phyloP scores from a whole-genome alignment of 1,284 basidiomycete genomes.

The Irpex rosettiformis region DNA sequence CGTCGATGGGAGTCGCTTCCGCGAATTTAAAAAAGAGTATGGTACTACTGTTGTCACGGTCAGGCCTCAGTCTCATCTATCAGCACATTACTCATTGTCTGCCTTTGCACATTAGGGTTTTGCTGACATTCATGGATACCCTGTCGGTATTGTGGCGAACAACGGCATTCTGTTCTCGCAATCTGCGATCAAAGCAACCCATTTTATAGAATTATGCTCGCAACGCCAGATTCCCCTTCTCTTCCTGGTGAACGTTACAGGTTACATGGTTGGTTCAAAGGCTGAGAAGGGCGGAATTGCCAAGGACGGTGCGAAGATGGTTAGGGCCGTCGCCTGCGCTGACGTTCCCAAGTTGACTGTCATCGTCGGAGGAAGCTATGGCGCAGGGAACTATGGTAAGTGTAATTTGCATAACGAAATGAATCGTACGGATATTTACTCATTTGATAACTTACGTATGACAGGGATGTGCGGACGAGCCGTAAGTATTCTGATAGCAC shows the following conservation, averaged over 20 bases:
- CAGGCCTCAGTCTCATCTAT: conserved; percentile 23
- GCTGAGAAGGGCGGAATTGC: conserved; percentile 95
- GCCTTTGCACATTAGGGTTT: conserved; percentile 62
- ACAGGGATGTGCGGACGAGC: conserved; percentile 86
- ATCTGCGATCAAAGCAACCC: conserved; percentile 90
- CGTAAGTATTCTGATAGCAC: conserved; percentile 41
- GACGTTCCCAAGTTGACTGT: conserved; percentile 95
- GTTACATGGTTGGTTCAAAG: conserved; percentile 94
- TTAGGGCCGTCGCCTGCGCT: conserved; percentile 91
- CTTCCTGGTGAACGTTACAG: conserved; percentile 93
- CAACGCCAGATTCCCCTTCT: conserved; percentile 88
- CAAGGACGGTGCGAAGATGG: conserved; percentile 98
- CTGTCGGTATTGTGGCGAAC: conserved; percentile 89
- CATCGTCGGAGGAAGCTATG: conserved; percentile 92
- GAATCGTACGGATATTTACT: background rate
- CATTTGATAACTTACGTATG: background rate
- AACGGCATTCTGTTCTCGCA: conserved; percentile 94
- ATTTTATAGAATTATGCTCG: conserved; percentile 93
- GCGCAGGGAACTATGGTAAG: conserved; percentile 91
- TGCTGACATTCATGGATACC: conserved; percentile 85
- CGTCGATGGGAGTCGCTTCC: conserved; percentile 88
- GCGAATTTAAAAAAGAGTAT: conserved; percentile 96
- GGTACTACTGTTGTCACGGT: conserved; percentile 89
- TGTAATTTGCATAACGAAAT: background rate
- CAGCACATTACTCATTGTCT: background rate